phyloP scores from a whole-genome alignment of 1,139 yeast species.

The Suhomyces maxii region DNA sequence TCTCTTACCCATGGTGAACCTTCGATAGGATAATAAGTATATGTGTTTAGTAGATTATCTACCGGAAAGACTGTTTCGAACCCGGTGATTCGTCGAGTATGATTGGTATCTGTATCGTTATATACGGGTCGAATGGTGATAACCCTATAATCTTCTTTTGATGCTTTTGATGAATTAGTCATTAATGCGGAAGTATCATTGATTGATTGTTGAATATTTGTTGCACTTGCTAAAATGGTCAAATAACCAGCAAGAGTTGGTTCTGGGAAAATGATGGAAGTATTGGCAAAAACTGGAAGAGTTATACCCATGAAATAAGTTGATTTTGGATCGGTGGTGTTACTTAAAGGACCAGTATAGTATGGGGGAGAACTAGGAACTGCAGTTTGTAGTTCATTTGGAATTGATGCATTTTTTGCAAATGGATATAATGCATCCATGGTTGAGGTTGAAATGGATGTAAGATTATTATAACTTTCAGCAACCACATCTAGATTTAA shows the following conservation, averaged over 20 bases:
- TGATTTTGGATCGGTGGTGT: slow-evolving; percentile 33
- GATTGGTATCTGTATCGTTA: slow-evolving; percentile 13
- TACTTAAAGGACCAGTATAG: slow-evolving; percentile 60
- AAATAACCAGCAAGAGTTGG: slow-evolving; percentile 71
- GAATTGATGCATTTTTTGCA: slow-evolving; percentile 43
- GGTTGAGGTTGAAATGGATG: slow-evolving; percentile 30
- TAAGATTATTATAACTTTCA: slow-evolving; percentile 30
- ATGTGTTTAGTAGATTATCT: slow-evolving; percentile 26
- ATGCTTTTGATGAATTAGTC: slow-evolving; percentile 1
- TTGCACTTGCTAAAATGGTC: slow-evolving; percentile 64
- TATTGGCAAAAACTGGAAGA: slow-evolving; percentile 70
- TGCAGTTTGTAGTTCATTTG: slow-evolving; percentile 29
- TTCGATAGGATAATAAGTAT: slow-evolving; percentile 29
- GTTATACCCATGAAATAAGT: slow-evolving; percentile 56
- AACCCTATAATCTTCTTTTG: slow-evolving; percentile 31
- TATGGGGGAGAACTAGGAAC: slow-evolving; percentile 44
- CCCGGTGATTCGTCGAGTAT: slow-evolving; percentile 24
- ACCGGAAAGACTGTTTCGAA: slow-evolving; percentile 40
- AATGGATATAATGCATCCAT: slow-evolving; percentile 54
- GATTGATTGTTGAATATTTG: slow-evolving; percentile 49
- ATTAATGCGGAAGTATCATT: slow-evolving; percentile 29
- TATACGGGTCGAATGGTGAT: slow-evolving; percentile 35
- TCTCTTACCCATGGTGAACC: slow-evolving; percentile 37
- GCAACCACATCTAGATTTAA: slow-evolving; percentile 43
- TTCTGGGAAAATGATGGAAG: slow-evolving; percentile 62